Evolutionary conservation across 1,284 basidiomycete species (phyloP).

Genomic region (Erythrobasidium hasegawianum): DNA sequence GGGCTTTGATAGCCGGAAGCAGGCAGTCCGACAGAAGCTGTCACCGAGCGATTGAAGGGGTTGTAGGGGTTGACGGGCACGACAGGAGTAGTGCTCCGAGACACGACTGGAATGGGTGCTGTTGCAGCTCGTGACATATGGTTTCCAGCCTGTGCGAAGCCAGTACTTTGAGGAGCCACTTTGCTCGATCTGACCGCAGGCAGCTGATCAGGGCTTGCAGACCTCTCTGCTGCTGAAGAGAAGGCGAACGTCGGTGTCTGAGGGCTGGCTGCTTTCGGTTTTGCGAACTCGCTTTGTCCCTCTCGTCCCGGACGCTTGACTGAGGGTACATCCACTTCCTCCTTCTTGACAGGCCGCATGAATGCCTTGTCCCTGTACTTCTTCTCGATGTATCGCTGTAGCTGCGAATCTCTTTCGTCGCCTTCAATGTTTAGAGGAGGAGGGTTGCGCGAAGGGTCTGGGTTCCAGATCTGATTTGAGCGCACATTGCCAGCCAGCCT

Average conservation of each 20-base stretch:
- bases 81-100: neutral
- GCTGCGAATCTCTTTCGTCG: slow-evolving; percentile 19
- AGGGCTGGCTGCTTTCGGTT: neutral
- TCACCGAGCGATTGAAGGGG: slow-evolving; percentile 28
- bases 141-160: neutral
- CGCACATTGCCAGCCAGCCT: slow-evolving; percentile 23
- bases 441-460: slow-evolving; percentile 8
- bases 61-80: slow-evolving; percentile 3
- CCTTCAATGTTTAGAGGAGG: slow-evolving; percentile 25
- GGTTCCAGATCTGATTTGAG: slow-evolving; percentile 10
- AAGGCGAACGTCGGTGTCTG: slow-evolving; percentile 20
- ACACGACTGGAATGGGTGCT: slow-evolving; percentile 15
- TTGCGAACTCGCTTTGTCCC: neutral
- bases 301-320: neutral
- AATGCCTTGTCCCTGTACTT: slow-evolving; percentile 33
- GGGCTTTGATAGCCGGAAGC: too few species aligned
- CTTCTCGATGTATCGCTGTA: slow-evolving; percentile 21
- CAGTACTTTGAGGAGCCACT: neutral
- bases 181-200: neutral
- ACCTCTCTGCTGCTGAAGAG: neutral
- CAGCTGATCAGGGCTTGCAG: neutral
- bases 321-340: neutral
- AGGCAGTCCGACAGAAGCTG: slow-evolving; percentile 22
- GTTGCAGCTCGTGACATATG: slow-evolving; percentile 18
- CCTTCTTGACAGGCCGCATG: slow-evolving; percentile 11